Evolutionary conservation across 2,329 filamentous ascomycete genomes (phyloP).

Genomic region (Pseudocercospora macadamiae): DNA sequence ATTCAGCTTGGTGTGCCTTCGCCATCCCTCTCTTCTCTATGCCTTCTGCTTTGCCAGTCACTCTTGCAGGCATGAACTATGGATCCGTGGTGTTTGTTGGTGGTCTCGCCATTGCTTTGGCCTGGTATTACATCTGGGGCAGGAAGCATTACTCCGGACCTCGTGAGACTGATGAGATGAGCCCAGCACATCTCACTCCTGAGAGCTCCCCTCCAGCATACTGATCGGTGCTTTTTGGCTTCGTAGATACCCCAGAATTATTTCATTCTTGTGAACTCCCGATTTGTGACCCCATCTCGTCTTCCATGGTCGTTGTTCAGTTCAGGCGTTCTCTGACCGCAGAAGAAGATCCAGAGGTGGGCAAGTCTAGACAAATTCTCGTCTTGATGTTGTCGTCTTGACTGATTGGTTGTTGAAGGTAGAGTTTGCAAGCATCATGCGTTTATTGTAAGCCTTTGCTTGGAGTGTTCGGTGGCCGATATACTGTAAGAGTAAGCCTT

Average conservation of each 20-base stretch:
- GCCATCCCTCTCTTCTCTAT: conserved; percentile 72
- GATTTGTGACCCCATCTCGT: too few relatives aligned
- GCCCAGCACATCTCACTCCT: background rate
- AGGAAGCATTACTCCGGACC: conserved; percentile 68
- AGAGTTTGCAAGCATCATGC: background rate
- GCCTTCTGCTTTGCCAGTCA: conserved; percentile 66
- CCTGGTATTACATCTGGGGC: conserved; percentile 72
- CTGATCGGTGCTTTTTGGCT: background rate
- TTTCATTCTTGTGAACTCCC: background rate
- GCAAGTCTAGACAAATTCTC: too few relatives aligned
- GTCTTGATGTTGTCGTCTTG: background rate
- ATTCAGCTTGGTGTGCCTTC: conserved; percentile 65
- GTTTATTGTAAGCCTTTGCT: background rate
- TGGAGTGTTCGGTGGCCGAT: background rate
- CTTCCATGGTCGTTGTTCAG: too few relatives aligned
- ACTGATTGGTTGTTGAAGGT: background rate
- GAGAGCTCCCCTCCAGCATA: background rate
- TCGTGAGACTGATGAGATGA: conserved; percentile 31
- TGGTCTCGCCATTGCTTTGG: conserved; percentile 62
- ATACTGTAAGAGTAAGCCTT: too few relatives aligned
- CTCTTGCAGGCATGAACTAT: conserved; percentile 67
- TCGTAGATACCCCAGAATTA: background rate
- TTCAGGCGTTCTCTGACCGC: too few relatives aligned
- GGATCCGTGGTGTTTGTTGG: conserved; percentile 73
- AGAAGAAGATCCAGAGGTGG: too few relatives aligned